A percentile compares a stretch with the other conserved stretches of the same genome.
Evolutionary conservation across 2,329 filamentous ascomycete genomes (phyloP).

Genomic region (Fusarium sp.): DNA sequence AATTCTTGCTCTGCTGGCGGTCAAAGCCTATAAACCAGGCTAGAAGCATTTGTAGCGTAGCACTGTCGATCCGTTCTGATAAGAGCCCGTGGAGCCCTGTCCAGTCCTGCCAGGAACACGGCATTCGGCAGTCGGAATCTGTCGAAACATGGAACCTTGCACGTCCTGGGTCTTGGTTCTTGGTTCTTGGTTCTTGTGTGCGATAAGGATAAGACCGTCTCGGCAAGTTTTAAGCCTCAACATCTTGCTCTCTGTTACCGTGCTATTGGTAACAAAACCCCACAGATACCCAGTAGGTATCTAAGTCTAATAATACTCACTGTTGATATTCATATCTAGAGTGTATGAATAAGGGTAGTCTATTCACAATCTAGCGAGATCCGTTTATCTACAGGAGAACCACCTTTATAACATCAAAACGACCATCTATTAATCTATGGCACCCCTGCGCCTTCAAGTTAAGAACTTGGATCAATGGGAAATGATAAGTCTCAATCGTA

Average conservation of each 20-base stretch:
- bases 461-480: background rate
- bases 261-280: background rate
- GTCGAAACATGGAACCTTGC: slow-evolving; percentile 3
- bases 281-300: background rate
- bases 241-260: background rate
- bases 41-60: slow-evolving; percentile 21
- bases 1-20: slow-evolving; percentile 7
- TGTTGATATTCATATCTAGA: background rate
- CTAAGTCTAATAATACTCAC: background rate
- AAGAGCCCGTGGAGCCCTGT: slow-evolving; percentile 18
- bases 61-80: slow-evolving; percentile 26
- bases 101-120: slow-evolving; percentile 23
- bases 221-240: background rate
- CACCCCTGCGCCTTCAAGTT: slow-evolving; percentile 2
- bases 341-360: background rate
- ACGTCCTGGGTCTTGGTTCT: background rate
- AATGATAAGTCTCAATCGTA: background rate
- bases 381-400: background rate
- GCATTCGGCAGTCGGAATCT: slow-evolving; percentile 30
- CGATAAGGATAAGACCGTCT: slow-evolving; percentile 1
- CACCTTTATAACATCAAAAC: slow-evolving; percentile 8
- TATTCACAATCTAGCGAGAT: background rate
- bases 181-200: background rate
- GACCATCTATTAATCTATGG: background rate
- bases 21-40: slow-evolving; percentile 23